These are phyloP conservation scores for Elaeis oleifera DNA, from an alignment of 202 grass and related monocot genomes.

Conservation along the genomic window DNA sequence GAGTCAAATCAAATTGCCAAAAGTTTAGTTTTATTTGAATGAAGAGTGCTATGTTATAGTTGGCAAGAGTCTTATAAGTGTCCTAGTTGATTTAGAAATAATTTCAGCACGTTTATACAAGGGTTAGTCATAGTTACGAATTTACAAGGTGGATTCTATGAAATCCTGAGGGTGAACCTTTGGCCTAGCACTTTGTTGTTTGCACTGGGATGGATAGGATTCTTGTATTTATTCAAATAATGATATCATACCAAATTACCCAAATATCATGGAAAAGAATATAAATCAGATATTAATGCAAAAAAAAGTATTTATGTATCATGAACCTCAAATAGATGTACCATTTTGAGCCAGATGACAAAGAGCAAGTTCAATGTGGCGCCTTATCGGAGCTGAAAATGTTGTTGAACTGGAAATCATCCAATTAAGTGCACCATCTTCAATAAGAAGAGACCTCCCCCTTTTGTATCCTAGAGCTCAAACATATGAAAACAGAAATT, in stretches of 20 bases:
- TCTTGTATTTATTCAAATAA: no score
- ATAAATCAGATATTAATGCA: not conserved
- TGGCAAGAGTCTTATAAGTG: no score
- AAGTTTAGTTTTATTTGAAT: no score
- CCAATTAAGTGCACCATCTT: slow-evolving; percentile 65
- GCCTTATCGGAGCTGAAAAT: slow-evolving; percentile 52
- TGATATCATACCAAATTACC: not conserved
- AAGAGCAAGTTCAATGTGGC: slow-evolving; percentile 76
- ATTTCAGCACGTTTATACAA: no score
- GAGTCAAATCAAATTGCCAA: no score
- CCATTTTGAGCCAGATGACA: slow-evolving; percentile 95
- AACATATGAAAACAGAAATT: not conserved
- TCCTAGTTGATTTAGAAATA: no score
- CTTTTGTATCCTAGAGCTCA: slow-evolving; percentile 50
- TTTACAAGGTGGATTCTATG: no score
- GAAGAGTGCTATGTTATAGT: no score
- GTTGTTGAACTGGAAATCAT: slow-evolving; percentile 54
- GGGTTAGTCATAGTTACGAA: no score
- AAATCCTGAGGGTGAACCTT: no score
- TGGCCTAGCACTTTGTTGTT: no score
- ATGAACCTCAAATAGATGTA: slow-evolving; percentile 18
- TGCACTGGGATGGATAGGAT: no score
- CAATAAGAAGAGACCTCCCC: slow-evolving; percentile 81
- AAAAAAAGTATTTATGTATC: not conserved
- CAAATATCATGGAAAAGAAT: not conserved